These are phyloP conservation scores for Rhodocollybia butyracea DNA, from an alignment of 768 basidiomycete genomes.

Conservation along the genomic window DNA sequence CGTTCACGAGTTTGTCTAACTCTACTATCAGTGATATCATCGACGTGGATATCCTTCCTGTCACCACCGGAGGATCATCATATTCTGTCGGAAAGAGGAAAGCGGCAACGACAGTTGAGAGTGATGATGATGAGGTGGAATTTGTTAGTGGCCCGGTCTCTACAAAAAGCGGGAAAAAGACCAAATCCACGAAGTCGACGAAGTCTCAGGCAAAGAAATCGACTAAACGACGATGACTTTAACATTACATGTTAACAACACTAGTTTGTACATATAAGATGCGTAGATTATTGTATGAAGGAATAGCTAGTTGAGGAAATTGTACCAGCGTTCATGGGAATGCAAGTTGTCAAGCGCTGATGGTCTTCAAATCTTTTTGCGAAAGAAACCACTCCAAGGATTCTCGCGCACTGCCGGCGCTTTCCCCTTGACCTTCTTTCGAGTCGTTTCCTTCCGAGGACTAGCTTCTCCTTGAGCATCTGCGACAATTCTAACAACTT, in stretches of 20 bases:
- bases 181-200: conserved; percentile 29
- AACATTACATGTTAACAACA: conserved; percentile 1
- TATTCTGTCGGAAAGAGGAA: conserved; percentile 48
- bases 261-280: conserved; percentile 3
- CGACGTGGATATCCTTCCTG: conserved; percentile 39
- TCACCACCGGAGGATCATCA: conserved; percentile 17
- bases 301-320: too few relatives aligned
- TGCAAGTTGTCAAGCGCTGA: background rate
- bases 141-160: conserved; percentile 44
- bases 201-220: conserved; percentile 41
- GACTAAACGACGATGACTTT: conserved; percentile 24
- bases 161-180: conserved; percentile 34
- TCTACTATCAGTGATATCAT: conserved; percentile 40
- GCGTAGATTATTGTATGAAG: background rate
- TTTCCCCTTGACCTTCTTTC: conserved; percentile 15
- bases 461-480: conserved; percentile 44
- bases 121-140: conserved; percentile 59
- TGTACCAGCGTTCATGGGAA: too few relatives aligned
- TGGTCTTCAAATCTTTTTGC: conserved; percentile 2
- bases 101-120: conserved; percentile 32
- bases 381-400: conserved; percentile 51
- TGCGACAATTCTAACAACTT: conserved; percentile 49
- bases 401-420: conserved; percentile 12
- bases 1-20: conserved; percentile 37
- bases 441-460: conserved; percentile 22